A percentile compares a stretch with the other conserved stretches of the same genome.
Evolutionary conservation across 169 alveolate species (phyloP).

Genomic region (Plasmodium knowlesi): DNA sequence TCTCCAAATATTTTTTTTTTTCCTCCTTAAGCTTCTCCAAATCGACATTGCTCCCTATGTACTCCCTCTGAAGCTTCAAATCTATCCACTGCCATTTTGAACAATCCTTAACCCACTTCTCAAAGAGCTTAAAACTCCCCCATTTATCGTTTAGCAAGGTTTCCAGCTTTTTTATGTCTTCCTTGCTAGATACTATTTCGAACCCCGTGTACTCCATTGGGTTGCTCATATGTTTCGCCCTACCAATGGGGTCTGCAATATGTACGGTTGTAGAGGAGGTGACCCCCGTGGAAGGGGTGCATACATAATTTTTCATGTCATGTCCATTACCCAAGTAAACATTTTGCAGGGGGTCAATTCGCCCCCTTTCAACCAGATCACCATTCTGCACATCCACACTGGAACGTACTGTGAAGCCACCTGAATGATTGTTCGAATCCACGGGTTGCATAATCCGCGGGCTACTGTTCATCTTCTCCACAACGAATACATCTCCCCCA

Average conservation of each 20-base stretch:
- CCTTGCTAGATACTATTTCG: conserved; percentile 57
- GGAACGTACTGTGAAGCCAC: neutral
- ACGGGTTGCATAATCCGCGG: neutral
- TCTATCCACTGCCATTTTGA: conserved; percentile 75
- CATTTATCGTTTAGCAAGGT: conserved; percentile 47
- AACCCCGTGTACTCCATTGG: conserved; percentile 17
- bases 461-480: neutral
- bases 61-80: conserved; percentile 58
- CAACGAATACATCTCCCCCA: neutral
- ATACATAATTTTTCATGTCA: neutral
- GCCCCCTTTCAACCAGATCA: neutral
- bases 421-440: neutral
- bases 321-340: neutral
- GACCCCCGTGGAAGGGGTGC: neutral
- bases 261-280: neutral
- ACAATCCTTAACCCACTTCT: conserved; percentile 57
- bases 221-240: neutral
- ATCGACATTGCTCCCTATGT: conserved; percentile 35
- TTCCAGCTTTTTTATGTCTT: conserved; percentile 41
- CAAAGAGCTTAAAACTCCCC: conserved; percentile 70
- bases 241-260: neutral
- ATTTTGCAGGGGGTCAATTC: neutral
- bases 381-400: neutral
- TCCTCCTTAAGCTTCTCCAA: conserved; percentile 66
- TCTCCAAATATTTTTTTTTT: conserved; percentile 50